Percentiles rank a stretch among this genome's conserved stretches.
phyloP scores from a whole-genome alignment of 495 filamentous ascomycete genomes.

The Penicillium coprophilum region DNA sequence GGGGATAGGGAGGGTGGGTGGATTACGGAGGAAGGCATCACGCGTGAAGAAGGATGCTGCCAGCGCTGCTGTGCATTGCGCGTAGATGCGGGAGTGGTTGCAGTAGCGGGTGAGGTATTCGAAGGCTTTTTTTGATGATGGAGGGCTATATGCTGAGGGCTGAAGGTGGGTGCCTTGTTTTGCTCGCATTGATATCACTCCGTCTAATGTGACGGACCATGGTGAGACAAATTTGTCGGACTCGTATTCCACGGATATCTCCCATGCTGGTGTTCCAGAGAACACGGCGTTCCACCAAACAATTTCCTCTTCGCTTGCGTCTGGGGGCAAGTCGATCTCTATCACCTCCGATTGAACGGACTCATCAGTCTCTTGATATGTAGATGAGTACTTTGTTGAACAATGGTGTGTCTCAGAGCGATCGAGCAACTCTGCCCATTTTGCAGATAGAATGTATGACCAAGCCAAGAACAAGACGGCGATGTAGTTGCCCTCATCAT shows the following conservation, averaged over 20 bases:
- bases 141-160: not conserved
- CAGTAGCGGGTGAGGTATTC: not conserved
- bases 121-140: not conserved
- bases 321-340: not conserved
- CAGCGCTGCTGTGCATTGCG: not conserved
- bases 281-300: not conserved
- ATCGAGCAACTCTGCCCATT: not conserved
- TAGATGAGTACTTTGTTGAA: not conserved
- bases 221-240: not conserved
- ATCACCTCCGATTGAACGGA: not conserved
- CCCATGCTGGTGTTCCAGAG: not conserved
- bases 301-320: not conserved
- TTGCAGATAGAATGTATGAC: slow-evolving; percentile 1
- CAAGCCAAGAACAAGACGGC: slow-evolving; percentile 28
- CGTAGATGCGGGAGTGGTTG: not conserved
- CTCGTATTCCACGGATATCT: not conserved
- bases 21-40: not conserved
- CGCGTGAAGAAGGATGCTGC: not conserved
- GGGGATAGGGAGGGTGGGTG: not conserved
- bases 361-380: not conserved
- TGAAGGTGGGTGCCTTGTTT: not conserved
- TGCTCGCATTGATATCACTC: not conserved
- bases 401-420: not conserved
- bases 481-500: slow-evolving; percentile 28
- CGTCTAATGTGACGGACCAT: not conserved